These are phyloP conservation scores for Magnaporthiopsis rhizophila DNA, from an alignment of 2,329 filamentous ascomycete species.

Conservation along the genomic window DNA sequence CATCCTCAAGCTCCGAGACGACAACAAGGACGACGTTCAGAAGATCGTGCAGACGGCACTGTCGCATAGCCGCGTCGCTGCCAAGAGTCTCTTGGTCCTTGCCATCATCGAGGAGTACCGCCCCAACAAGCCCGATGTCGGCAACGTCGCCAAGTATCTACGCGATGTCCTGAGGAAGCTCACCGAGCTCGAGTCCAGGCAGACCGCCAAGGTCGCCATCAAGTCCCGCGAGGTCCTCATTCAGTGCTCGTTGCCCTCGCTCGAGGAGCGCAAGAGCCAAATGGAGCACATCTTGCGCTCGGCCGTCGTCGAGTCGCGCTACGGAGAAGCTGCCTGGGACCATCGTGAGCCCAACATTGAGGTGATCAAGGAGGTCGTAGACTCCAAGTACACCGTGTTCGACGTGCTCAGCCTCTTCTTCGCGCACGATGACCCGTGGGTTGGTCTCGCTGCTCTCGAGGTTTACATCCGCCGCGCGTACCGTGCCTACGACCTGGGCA, in stretches of 20 bases:
- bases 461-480: conserved; percentile 96
- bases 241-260: conserved; percentile 88
- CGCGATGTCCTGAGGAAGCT: conserved; percentile 74
- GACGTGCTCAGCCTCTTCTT: conserved; percentile 96
- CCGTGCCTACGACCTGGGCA: conserved; percentile 87
- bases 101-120: conserved; percentile 91
- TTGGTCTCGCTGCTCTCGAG: conserved; percentile 85
- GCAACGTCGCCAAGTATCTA: conserved; percentile 83
- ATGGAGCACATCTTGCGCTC: conserved; percentile 99
- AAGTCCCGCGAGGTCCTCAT: conserved; percentile 98
- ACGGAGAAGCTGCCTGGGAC: conserved; percentile 94
- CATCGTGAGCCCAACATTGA: conserved; percentile 88
- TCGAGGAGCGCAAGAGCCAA: conserved; percentile 89
- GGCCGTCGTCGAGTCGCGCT: conserved; percentile 91
- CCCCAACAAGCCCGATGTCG: conserved; percentile 85
- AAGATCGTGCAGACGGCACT: conserved; percentile 84
- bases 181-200: conserved; percentile 79
- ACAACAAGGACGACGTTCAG: conserved; percentile 86
- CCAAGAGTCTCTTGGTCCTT: conserved; percentile 89
- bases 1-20: conserved; percentile 85
- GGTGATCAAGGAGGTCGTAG: conserved; percentile 92
- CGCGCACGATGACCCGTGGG: conserved; percentile 87
- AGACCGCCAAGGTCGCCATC: conserved; percentile 88
- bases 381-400: conserved; percentile 97
- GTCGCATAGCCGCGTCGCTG: conserved; percentile 83